Base-by-base conservation (phyloP, 2,329 filamentous ascomycete genomes). In the Beauveria sp. region DNA sequence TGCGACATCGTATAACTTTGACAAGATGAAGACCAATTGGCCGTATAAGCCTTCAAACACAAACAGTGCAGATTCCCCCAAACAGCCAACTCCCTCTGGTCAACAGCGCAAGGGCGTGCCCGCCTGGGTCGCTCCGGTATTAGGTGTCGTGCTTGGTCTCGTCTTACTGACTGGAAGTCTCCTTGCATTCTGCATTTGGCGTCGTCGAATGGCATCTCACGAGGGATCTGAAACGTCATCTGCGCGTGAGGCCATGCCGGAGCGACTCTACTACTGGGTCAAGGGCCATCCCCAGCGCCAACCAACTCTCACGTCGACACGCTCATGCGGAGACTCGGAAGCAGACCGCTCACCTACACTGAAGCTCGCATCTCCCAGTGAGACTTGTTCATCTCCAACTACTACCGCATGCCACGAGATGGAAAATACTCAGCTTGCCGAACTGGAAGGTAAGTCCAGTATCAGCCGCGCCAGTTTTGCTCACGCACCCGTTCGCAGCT, bases 121-220 rank as follows among this genome's bases (percentile, higher is more conserved):
- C 0, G 72, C 72, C 5, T 88, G 83, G 78, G 78, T 87, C 1
- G 80, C 79, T 0, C 85, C 86, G 0, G 81, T 89, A 2, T 72
- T 88, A 0, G 85, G 85, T 18, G 83, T 86, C 4, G 79, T 87
- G 5, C 75, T 86, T 2, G 85, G 84, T 3, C 65, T 88, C 46
- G 78, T 86, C 50, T 73, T 85, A 54, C 56, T 87, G 46, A 81
- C 80, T 1, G 77, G 79, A 20, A 63, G 81, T 5, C 72, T 80
- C 26, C 76, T 86, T 16, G 74, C 75, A 6, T 75, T 83, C 47
- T 74, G 84, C 22, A 73, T 87, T 22, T 83, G 79, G 72, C 78
- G 81, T 8, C 78, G 79, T 8, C 49, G 55, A 1, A 8, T 16
- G 7, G 53, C 40, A 4, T 14, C 30, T 12, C 26, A 34, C 16